Conservation (phyloP, 2,329 filamentous ascomycete genomes). For the Teratosphaeria viscida region DNA sequence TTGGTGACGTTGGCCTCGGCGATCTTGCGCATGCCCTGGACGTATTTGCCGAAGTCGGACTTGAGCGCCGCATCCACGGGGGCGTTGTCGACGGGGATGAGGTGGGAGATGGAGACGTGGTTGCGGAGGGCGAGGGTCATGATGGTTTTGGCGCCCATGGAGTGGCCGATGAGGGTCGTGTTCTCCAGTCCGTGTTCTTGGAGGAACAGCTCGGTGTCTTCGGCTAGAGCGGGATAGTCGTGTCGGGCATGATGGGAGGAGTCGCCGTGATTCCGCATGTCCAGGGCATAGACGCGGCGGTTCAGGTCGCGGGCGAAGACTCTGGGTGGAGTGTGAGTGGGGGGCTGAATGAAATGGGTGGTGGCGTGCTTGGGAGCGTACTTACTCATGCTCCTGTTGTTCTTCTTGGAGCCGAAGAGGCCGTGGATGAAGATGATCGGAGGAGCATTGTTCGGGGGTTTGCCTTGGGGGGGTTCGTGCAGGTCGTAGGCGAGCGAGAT, state of each 20-base stretch:
- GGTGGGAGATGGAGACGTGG: constrained; percentile 55
- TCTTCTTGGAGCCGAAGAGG: constrained; percentile 89
- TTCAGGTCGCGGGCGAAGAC: constrained; percentile 70
- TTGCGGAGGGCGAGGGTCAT: constrained; percentile 73
- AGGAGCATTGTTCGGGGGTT: constrained; percentile 22
- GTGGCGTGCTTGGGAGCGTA: constrained; percentile 36
- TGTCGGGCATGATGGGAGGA: constrained; percentile 68
- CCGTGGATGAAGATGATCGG: constrained; percentile 87
- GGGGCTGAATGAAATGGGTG: not conserved
- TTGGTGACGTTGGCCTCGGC: constrained; percentile 57
- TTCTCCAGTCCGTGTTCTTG: constrained; percentile 56
- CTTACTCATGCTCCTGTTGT: constrained; percentile 92
- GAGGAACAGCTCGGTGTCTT: constrained; percentile 74
- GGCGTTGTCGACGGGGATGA: constrained; percentile 86
- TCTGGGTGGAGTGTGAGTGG: constrained; percentile 47
- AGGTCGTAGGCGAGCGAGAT: constrained; percentile 53
- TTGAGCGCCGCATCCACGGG: constrained; percentile 69
- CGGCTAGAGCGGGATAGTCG: constrained; percentile 72
- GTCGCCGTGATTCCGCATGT: constrained; percentile 87
- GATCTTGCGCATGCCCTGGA: constrained; percentile 74
- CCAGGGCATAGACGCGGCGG: constrained; percentile 72
- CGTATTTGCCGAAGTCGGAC: constrained; percentile 67
- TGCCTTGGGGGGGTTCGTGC: constrained; percentile 46
- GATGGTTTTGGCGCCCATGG: constrained; percentile 91
- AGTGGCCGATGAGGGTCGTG: constrained; percentile 79